Percentiles rank a stretch among this genome's conserved stretches.
Conservation (phyloP, 164 flowering plant genomes). For the Sedum album region DNA sequence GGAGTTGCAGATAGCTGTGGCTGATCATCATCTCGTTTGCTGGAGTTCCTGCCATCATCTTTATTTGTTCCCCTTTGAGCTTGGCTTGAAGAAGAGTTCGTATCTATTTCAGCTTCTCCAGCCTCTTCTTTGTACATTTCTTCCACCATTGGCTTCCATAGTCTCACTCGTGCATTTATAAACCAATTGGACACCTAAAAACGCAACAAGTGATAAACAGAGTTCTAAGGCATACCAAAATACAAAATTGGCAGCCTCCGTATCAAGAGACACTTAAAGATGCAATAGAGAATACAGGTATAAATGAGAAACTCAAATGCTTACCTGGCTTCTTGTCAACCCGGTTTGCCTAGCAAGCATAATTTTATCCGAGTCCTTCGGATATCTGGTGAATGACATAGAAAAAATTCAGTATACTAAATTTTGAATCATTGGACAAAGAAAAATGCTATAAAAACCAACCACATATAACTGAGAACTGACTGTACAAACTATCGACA, state of each 20-base stretch:
- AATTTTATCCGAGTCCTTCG: conserved; percentile 81
- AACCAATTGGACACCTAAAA: conserved; percentile 94
- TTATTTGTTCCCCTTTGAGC: conserved; percentile 24
- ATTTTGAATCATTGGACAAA: not conserved
- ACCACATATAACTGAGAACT: not conserved
- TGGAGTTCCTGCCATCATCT: conserved; percentile 27
- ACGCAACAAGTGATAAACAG: not conserved
- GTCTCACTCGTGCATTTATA: conserved; percentile 90
- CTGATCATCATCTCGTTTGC: conserved; percentile 40
- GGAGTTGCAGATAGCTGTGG: conserved; percentile 41
- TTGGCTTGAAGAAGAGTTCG: conserved; percentile 62
- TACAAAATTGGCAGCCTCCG: not conserved
- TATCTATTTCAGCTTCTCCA: conserved; percentile 68
- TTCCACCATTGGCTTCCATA: conserved; percentile 99
- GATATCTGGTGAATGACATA: conserved; percentile 31
- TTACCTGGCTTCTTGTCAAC: conserved; percentile 91
- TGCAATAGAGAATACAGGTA: not conserved
- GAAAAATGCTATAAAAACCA: not conserved
- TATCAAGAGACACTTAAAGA: not conserved
- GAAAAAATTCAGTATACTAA: not conserved
- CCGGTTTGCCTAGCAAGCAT: conserved; percentile 95
- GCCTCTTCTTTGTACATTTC: conserved; percentile 95
- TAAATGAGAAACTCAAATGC: not conserved
- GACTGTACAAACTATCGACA: not conserved
- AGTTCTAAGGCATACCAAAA: not conserved